Base-by-base conservation (phyloP, 805 yeast species). In the Wickerhamiella siamensis region DNA sequence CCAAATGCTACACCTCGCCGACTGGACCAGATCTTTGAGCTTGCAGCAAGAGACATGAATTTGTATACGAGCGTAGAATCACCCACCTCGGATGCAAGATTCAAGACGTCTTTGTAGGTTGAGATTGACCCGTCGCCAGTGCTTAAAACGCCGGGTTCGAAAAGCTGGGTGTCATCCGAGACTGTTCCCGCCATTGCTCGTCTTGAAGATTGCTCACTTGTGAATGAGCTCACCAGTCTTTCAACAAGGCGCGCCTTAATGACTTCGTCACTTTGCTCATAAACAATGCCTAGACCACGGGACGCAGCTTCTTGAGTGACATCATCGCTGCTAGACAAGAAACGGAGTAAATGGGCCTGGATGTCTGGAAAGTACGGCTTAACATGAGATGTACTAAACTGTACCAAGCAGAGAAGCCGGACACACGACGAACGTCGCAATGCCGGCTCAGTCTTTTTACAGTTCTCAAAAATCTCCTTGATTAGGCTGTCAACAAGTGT, bases 1-100 rank as follows among this genome's bases (percentile, higher is more conserved):
- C 97, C 96, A 63, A 83, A 88, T 0, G 97, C 97, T 53, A 86
- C 76, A 40, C 97, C 98, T 49, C 82, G 83, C 56, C 94, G 69
- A 0, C 95, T 82, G 0, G 93, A 74, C 98, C 98, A 88, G 17
- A 87, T 61, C 0, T 91, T 77, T 0, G 95, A 83, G 40, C 78
- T 79, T 47, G 83, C 79, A 0, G 96, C 94, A 43, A 88, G 63
- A 0, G 94, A 77, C 95, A 88, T 84, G 57, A 88, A 88, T 55
- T 84, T 83, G 61, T 88, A 88, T 4, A 88, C 95, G 49, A 88
- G 70, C 49, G 91, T 74, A 12, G 97, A 95, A 59, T 88, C 95
- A 22, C 97, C 97, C 8, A 86, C 93, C 55, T 88, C 98, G 1
- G 91, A 75, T 0, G 98, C 96, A 39, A 88, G 65, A 51, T 67